Conservation (phyloP, 208 protist genomes). For the Leishmania aethiopica region DNA sequence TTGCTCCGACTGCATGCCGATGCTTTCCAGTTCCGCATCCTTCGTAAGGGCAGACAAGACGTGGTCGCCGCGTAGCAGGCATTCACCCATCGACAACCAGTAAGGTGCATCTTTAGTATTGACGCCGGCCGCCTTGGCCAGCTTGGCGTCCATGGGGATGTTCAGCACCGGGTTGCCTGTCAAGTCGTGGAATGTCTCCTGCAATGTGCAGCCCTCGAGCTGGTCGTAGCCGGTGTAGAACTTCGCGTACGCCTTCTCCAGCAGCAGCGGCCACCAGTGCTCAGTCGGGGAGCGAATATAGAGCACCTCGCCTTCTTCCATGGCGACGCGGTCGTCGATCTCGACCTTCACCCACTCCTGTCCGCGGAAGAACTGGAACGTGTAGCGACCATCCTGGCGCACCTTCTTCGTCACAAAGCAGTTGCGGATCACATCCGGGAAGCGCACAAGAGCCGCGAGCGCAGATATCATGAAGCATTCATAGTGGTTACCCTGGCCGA, state of each 20-base stretch:
- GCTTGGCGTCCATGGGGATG: constrained; percentile 61
- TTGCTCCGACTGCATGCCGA: constrained; percentile 72
- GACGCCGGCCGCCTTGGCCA: constrained; percentile 59
- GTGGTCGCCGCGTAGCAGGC: constrained; percentile 53
- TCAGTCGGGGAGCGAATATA: too few relatives aligned
- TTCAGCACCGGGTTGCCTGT: constrained; percentile 80
- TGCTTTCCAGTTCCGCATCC: constrained; percentile 29
- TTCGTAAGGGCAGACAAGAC: constrained; percentile 54
- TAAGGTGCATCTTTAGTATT: constrained; percentile 49
- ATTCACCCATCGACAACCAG: constrained; percentile 50
- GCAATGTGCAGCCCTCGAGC: constrained; percentile 75
- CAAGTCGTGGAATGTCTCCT: constrained; percentile 80
- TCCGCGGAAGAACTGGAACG: constrained; percentile 84
- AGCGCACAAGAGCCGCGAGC: constrained; percentile 57
- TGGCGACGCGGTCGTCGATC: too few relatives aligned
- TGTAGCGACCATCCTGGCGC: constrained; percentile 79
- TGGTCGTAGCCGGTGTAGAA: constrained; percentile 80
- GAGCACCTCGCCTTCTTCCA: too few relatives aligned
- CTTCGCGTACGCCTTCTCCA: constrained; percentile 93
- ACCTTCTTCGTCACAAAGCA: constrained; percentile 85
- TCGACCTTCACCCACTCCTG: constrained; percentile 76
- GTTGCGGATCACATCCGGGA: constrained; percentile 73
- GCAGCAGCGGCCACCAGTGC: constrained; percentile 84
- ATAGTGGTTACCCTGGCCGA: constrained; percentile 82
- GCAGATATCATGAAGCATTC: constrained; percentile 85